Percentiles rank a stretch among this genome's conserved stretches.
These are phyloP conservation scores for Priceomyces fermenticarens DNA, from an alignment of 805 yeast genomes.

Conservation along the genomic window DNA sequence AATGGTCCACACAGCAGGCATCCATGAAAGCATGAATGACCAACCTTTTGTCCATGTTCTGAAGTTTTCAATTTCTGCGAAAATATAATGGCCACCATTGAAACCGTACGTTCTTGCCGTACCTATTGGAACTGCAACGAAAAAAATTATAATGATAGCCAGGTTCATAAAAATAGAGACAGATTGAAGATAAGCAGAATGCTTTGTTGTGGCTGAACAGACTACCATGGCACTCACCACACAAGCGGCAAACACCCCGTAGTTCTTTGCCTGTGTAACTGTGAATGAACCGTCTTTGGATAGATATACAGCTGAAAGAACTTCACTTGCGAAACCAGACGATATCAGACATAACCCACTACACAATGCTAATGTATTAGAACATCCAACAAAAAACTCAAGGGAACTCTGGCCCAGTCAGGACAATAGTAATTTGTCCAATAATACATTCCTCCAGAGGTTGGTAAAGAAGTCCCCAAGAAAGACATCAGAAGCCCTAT, in stretches of 20 bases:
- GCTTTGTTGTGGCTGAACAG: constrained; percentile 55
- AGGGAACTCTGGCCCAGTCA: constrained; percentile 43
- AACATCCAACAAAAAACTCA: constrained; percentile 63
- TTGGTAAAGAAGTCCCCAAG: constrained; percentile 66
- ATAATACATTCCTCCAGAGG: constrained; percentile 67
- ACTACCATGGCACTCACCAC: constrained; percentile 49
- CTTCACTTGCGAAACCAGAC: constrained; percentile 64
- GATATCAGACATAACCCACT: constrained; percentile 67
- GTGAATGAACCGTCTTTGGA: constrained; percentile 53
- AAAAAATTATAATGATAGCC: constrained; percentile 48
- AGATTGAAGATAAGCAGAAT: constrained; percentile 58
- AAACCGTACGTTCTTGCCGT: constrained; percentile 28
- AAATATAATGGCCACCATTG: constrained; percentile 42
- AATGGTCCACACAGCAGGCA: constrained; percentile 75
- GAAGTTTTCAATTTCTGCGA: constrained; percentile 49
- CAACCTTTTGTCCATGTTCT: constrained; percentile 46
- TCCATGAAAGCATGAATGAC: constrained; percentile 52
- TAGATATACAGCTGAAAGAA: constrained; percentile 56
- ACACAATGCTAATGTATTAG: constrained; percentile 64
- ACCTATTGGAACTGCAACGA: constrained; percentile 67
- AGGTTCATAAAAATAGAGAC: constrained; percentile 55
- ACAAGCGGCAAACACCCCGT: constrained; percentile 67
- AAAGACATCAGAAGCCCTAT: constrained; percentile 67
- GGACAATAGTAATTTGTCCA: constrained; percentile 60
- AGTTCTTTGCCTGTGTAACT: constrained; percentile 51